Evolutionary conservation across 148 eudicot genomes (phyloP).

Genomic region (Persicaria maculosa): DNA sequence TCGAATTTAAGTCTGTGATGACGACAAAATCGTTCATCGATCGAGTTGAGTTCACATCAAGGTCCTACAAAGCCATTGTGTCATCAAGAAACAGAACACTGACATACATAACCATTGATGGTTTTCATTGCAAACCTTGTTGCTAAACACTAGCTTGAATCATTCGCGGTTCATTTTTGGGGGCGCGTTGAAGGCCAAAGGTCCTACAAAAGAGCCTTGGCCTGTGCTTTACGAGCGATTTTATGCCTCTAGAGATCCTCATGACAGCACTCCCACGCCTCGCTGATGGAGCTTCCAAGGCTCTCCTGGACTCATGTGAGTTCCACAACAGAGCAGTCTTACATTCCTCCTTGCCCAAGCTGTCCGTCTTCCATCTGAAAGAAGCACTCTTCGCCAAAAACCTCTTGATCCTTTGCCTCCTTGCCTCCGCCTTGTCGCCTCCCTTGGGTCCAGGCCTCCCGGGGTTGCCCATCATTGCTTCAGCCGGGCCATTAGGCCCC

Average conservation of each 20-base stretch:
- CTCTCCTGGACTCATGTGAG: slow-evolving; percentile 21
- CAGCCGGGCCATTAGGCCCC: not conserved
- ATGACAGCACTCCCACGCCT: slow-evolving; percentile 15
- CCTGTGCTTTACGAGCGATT: slow-evolving; percentile 34
- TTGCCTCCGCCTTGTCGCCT: slow-evolving; percentile 16
- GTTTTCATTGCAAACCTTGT: too few species aligned
- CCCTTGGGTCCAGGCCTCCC: not conserved
- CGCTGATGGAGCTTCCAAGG: slow-evolving; percentile 13
- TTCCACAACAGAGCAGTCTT: slow-evolving; percentile 28
- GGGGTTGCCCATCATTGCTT: slow-evolving; percentile 13
- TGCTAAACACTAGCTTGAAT: too few species aligned
- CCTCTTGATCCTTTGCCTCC: slow-evolving; percentile 38
- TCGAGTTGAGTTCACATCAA: too few species aligned
- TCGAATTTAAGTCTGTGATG: too few species aligned
- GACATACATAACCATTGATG: too few species aligned
- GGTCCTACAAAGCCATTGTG: too few species aligned
- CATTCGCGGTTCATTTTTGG: not conserved
- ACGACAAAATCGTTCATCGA: too few species aligned
- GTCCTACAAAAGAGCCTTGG: slow-evolving; percentile 17
- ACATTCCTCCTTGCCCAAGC: slow-evolving; percentile 20
- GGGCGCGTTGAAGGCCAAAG: not conserved
- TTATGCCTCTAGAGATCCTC: slow-evolving; percentile 25
- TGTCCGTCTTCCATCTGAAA: slow-evolving; percentile 30
- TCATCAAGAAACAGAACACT: too few species aligned
- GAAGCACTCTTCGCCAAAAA: slow-evolving; percentile 39